Conservation (phyloP, 495 filamentous ascomycete genomes). For the Penicillium paradoxum region DNA sequence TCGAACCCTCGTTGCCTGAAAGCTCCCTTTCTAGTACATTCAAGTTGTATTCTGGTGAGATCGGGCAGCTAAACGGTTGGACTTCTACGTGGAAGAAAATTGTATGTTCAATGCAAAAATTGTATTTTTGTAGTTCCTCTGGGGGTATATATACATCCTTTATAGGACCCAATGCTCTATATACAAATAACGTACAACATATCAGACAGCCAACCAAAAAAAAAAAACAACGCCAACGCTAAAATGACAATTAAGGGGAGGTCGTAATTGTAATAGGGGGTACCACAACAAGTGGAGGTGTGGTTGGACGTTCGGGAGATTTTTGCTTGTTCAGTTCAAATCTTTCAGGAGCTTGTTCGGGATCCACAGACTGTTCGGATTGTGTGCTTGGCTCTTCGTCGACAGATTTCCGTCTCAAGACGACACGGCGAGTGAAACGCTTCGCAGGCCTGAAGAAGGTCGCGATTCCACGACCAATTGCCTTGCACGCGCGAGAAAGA, state of each 20-base stretch:
- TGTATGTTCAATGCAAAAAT: background rate
- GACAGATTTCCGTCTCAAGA: background rate
- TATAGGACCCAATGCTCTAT: background rate
- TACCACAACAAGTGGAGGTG: slow-evolving; percentile 21
- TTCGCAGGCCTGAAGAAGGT: slow-evolving; percentile 20
- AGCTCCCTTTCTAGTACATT: background rate
- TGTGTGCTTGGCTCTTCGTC: background rate
- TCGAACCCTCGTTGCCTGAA: background rate
- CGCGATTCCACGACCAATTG: slow-evolving; percentile 15
- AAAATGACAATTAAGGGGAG: slow-evolving; percentile 18
- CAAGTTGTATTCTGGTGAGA: no score
- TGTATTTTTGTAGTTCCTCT: background rate
- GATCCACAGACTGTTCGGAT: background rate
- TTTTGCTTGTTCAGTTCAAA: slow-evolving; percentile 9
- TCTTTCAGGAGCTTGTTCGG: slow-evolving; percentile 11
- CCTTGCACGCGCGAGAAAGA: slow-evolving; percentile 18
- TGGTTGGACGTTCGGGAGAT: slow-evolving; percentile 16
- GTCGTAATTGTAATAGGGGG: slow-evolving; percentile 38
- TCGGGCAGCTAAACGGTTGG: no score
- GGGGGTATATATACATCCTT: background rate
- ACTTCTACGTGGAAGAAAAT: no score
- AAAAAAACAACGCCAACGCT: slow-evolving; percentile 2
- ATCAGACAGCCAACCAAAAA: background rate
- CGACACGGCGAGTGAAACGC: slow-evolving; percentile 19
- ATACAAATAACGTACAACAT: background rate